Conservation (phyloP, 371 early-diverging fungal species). For the Catenaria anguillulae region DNA sequence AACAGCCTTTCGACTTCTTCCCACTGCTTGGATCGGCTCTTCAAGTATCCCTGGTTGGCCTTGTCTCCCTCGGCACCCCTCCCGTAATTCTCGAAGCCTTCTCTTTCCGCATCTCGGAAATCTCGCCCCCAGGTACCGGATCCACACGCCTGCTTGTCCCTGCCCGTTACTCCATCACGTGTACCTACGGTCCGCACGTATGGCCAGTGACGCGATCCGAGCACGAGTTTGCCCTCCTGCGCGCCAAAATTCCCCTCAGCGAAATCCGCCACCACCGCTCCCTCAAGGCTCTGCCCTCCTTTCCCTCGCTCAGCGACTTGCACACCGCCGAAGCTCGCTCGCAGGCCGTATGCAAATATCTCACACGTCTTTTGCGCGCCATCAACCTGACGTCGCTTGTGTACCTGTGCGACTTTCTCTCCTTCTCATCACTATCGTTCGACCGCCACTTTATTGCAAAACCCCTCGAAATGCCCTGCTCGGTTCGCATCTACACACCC, state of each 20-base stretch:
- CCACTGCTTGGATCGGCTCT: slow-evolving; percentile 7
- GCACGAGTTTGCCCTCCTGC: slow-evolving; percentile 40
- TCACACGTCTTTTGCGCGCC: slow-evolving; percentile 35
- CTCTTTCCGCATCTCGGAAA: no score
- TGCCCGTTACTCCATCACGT: slow-evolving; percentile 57
- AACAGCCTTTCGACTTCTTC: slow-evolving; percentile 4
- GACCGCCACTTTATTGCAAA: slow-evolving; percentile 46
- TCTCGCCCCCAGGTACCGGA: no score
- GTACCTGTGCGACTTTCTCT: slow-evolving; percentile 67
- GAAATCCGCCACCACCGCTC: not conserved
- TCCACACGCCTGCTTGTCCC: no score
- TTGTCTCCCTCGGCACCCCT: no score
- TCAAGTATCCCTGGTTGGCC: not conserved
- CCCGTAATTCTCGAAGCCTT: no score
- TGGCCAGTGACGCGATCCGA: slow-evolving; percentile 60
- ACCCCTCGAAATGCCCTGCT: slow-evolving; percentile 16
- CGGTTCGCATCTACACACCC: slow-evolving; percentile 5
- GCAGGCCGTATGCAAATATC: slow-evolving; percentile 35
- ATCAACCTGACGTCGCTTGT: slow-evolving; percentile 43
- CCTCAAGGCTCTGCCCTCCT: not conserved
- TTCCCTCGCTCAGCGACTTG: not conserved
- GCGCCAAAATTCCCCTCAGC: not conserved
- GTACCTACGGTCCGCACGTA: slow-evolving; percentile 60
- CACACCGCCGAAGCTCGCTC: slow-evolving; percentile 12
- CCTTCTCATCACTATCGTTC: slow-evolving; percentile 55